Evolutionary conservation across 1,284 basidiomycete species (phyloP).

Genomic region (Peniophora sp.): DNA sequence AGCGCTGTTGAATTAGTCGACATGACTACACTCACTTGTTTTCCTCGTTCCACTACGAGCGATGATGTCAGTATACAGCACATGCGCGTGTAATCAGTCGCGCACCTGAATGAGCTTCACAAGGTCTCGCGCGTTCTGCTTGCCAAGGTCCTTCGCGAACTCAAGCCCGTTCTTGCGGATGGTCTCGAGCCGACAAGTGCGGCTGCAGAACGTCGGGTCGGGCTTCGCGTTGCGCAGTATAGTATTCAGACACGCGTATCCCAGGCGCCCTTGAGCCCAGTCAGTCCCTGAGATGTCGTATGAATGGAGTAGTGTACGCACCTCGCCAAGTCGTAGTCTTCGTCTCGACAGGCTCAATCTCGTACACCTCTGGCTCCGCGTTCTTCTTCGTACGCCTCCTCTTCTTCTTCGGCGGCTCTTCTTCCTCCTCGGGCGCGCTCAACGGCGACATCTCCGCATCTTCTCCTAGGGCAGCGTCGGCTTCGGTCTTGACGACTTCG

Average conservation of each 20-base stretch:
- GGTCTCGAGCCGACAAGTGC: constrained; percentile 58
- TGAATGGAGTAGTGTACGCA: constrained; percentile 14
- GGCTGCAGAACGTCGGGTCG: constrained; percentile 65
- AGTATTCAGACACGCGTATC: constrained; percentile 77
- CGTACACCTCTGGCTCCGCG: constrained; percentile 54
- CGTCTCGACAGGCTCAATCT: constrained; percentile 61
- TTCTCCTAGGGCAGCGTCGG: neutral
- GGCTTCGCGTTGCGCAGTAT: constrained; percentile 68
- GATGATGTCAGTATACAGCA: neutral
- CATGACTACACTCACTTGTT: constrained; percentile 36
- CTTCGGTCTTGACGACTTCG: neutral
- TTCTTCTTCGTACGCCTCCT: constrained; percentile 34
- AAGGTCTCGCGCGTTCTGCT: constrained; percentile 69
- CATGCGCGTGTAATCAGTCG: neutral
- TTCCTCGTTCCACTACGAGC: constrained; percentile 70
- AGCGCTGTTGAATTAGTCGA: neutral
- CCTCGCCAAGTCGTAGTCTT: constrained; percentile 65
- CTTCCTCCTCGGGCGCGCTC: constrained; percentile 8
- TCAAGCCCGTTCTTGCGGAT: constrained; percentile 78
- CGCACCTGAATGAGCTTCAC: constrained; percentile 48
- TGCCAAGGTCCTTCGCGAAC: constrained; percentile 72
- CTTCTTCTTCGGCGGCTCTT: constrained; percentile 24
- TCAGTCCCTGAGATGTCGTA: constrained; percentile 7
- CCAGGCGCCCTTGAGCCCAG: constrained; percentile 42
- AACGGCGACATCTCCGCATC: neutral